Evolutionary conservation across 805 yeast species (phyloP).

Genomic region (Saturnispora dispora): DNA sequence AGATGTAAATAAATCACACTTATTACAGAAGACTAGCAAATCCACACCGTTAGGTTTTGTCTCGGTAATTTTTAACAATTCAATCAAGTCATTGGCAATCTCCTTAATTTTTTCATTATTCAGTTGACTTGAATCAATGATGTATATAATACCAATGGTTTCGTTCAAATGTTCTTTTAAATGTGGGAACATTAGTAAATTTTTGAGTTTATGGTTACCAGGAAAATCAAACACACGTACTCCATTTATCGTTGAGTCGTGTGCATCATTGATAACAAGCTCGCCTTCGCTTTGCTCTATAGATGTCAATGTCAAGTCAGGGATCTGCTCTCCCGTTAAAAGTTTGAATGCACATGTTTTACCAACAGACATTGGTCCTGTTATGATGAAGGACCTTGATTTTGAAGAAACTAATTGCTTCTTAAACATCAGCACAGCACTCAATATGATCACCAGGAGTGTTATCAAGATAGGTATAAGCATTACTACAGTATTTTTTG

Average conservation of each 20-base stretch:
- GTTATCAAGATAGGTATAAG: slow-evolving; percentile 10
- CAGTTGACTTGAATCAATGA: slow-evolving; percentile 66
- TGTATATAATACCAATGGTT: slow-evolving; percentile 59
- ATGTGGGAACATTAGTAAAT: slow-evolving; percentile 41
- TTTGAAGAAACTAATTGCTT: slow-evolving; percentile 11
- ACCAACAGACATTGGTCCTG: slow-evolving; percentile 19
- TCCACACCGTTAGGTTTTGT: slow-evolving; percentile 58
- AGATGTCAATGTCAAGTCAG: slow-evolving; percentile 38
- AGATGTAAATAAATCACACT: slow-evolving; percentile 76
- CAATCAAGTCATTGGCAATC: slow-evolving; percentile 51
- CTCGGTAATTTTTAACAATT: slow-evolving; percentile 56
- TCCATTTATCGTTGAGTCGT: slow-evolving; percentile 24
- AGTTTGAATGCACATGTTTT: slow-evolving; percentile 19
- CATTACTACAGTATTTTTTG: slow-evolving; percentile 1
- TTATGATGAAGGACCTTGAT: slow-evolving; percentile 14
- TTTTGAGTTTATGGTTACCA: slow-evolving; percentile 72
- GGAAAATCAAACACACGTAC: slow-evolving; percentile 71
- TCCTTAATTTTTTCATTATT: slow-evolving; percentile 39
- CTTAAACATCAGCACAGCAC: slow-evolving; percentile 9
- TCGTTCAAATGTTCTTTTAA: slow-evolving; percentile 34
- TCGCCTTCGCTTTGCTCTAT: slow-evolving; percentile 37
- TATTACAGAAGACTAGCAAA: slow-evolving; percentile 72
- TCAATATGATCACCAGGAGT: slow-evolving; percentile 8
- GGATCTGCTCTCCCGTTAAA: slow-evolving; percentile 16
- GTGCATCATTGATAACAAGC: slow-evolving; percentile 25